Evolutionary conservation across 306 rosid species (phyloP).

Genomic region (Quercus engelmannii): DNA sequence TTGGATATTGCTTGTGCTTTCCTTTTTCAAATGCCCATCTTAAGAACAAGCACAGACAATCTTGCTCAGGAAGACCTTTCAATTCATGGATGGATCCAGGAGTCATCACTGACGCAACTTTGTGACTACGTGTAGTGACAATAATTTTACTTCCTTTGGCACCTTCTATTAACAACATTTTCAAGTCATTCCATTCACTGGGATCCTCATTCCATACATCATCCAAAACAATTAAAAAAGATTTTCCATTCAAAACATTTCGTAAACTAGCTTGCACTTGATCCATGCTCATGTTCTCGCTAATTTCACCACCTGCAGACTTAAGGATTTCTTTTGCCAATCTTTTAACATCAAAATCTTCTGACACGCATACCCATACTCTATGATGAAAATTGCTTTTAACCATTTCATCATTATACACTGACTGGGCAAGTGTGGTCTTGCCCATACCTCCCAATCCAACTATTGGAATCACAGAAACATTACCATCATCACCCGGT

Average conservation of each 20-base stretch:
- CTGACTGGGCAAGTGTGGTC: slow-evolving; percentile 25
- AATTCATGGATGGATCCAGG: too few species aligned
- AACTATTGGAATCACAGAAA: slow-evolving; percentile 17
- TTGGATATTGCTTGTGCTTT: too few species aligned
- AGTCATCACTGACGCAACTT: too few species aligned
- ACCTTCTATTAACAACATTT: too few species aligned
- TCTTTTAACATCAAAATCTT: slow-evolving; percentile 1
- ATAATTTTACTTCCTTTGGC: too few species aligned
- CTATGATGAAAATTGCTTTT: background rate
- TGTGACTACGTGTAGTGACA: too few species aligned
- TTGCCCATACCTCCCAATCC: slow-evolving; percentile 31
- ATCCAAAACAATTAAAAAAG: too few species aligned
- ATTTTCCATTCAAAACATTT: slow-evolving; percentile 1
- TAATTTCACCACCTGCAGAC: background rate
- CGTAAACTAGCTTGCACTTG: background rate
- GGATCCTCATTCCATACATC: too few species aligned
- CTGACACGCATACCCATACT: slow-evolving; percentile 29
- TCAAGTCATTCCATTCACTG: too few species aligned
- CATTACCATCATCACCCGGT: background rate
- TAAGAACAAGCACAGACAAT: too few species aligned
- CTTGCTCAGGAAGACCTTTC: too few species aligned
- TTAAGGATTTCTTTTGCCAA: slow-evolving; percentile 8
- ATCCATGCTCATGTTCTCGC: background rate
- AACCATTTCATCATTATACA: slow-evolving; percentile 24
- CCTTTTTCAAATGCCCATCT: too few species aligned